Conservation (phyloP, 805 yeast genomes). For the Barnettozyma populi region DNA sequence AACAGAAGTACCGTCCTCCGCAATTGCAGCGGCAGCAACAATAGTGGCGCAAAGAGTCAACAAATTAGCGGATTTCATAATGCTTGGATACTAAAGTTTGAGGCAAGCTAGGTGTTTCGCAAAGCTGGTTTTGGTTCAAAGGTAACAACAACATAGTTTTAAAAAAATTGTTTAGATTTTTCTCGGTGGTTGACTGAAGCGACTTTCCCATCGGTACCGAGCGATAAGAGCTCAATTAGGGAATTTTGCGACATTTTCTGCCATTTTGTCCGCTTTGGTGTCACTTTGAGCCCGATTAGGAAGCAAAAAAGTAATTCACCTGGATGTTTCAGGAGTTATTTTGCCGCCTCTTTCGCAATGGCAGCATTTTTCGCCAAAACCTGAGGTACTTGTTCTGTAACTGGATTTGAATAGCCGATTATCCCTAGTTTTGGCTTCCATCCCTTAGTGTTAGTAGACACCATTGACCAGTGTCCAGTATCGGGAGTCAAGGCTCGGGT, state of each 20-base stretch:
- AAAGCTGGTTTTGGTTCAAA: not conserved
- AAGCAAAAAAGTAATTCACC: not conserved
- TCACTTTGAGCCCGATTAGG: not conserved
- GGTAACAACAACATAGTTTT: too few species aligned
- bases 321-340: not conserved
- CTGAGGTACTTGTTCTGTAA: too few species aligned
- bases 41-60: slow-evolving; percentile 18
- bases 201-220: slow-evolving; percentile 1
- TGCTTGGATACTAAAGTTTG: not conserved
- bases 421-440: too few species aligned
- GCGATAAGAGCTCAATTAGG: not conserved
- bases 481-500: too few species aligned
- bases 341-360: too few species aligned
- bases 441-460: too few species aligned
- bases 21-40: slow-evolving; percentile 21
- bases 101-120: not conserved
- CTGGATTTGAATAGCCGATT: too few species aligned
- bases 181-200: not conserved
- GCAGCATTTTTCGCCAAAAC: not conserved
- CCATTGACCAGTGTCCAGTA: too few species aligned
- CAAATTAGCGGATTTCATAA: slow-evolving; percentile 22
- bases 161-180: not conserved
- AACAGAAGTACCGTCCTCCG: slow-evolving; percentile 18
- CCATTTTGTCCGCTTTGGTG: not conserved
- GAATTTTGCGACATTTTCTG: not conserved